Base-by-base conservation (phyloP, 2,329 filamentous ascomycete genomes). In the Emericellopsis cladophorae region DNA sequence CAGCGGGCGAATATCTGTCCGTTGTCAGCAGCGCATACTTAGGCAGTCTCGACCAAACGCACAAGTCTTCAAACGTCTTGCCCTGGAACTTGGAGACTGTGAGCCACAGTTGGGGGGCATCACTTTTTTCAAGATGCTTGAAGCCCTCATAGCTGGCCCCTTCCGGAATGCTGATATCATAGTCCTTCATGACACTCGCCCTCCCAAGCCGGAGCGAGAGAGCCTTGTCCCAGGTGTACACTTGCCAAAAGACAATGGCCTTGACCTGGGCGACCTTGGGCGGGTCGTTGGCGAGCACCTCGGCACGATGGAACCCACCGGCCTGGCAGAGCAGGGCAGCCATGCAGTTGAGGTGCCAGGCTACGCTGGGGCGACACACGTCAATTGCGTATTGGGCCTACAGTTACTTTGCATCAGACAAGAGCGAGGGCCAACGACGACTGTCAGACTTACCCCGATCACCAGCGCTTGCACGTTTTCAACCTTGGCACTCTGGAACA, bases 301-400 rank as follows among this genome's bases (percentile, higher is more conserved):
- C 58, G 11, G 54, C 50, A 39, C 72, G 67, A 51, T 81, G 78
- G 44, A 76, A 79, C 4, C 78, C 78, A 4, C 80, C 67, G 0
- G 71, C 72, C 48, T 79, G 74, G 46, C 75, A 79, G 40, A 83
- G 62, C 40, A 73, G 67, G 11, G 72, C 70, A 0, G 77, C 78
- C 15, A 68, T 67, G 7, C 70, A 72, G 21, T 69, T 71, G 15
- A 82, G 59, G n/a, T 75, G 71, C 70, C 76, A 79, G n/a, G 74
- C 74, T 4, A 82, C 64, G 0, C 74, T 76, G 1, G 76, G 74
- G 32, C 75, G 73, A 4, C 75, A 77, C 12, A 71, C 65, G 45
- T 81, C 76, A 37, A 81, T 68, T 11, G 76, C 69, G 48, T 80
- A 75, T n/a, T 75, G 59, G 5, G 73, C 66, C 74, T 81, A 39